A percentile compares a stretch with the other conserved stretches of the same genome.
Evolutionary conservation across 2,329 filamentous ascomycete genomes (phyloP).

Genomic region (Microcyclospora pomicola): DNA sequence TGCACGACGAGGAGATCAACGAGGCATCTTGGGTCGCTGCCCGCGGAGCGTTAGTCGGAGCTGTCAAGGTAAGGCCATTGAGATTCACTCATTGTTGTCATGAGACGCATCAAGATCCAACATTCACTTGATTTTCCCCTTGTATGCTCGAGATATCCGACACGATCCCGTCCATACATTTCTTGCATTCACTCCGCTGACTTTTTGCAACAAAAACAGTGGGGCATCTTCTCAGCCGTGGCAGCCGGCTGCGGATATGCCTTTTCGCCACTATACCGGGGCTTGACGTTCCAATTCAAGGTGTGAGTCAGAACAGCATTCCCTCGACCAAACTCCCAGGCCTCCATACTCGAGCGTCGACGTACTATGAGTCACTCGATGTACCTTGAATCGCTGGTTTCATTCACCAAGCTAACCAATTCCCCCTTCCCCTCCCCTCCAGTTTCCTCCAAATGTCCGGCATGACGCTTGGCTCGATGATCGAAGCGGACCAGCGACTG

Average conservation of each 20-base stretch:
- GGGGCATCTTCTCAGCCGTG: constrained; percentile 52
- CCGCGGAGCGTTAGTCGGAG: constrained; percentile 52
- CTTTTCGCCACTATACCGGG: constrained; percentile 58
- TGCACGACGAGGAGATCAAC: constrained; percentile 50
- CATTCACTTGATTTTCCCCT: constrained; percentile 1
- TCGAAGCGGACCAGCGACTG: constrained; percentile 59
- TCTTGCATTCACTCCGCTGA: no score
- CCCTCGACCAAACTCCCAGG: not conserved
- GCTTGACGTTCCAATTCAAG: constrained; percentile 62
- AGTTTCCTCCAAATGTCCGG: constrained; percentile 76
- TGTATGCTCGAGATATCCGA: no score
- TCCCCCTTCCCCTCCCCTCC: constrained; percentile 1
- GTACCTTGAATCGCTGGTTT: no score
- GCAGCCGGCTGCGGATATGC: constrained; percentile 49
- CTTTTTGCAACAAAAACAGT: constrained; percentile 27
- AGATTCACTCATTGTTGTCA: no score
- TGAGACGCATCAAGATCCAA: no score
- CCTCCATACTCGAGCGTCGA: not conserved
- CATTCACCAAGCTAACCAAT: not conserved
- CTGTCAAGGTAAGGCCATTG: constrained; percentile 40
- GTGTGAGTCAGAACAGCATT: constrained; percentile 43
- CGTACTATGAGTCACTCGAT: no score
- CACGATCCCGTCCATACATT: no score
- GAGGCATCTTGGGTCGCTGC: constrained; percentile 59
- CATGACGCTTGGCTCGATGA: constrained; percentile 66